These are phyloP conservation scores for Euryodendron excelsum DNA, from an alignment of 148 eudicot species.

Conservation along the genomic window DNA sequence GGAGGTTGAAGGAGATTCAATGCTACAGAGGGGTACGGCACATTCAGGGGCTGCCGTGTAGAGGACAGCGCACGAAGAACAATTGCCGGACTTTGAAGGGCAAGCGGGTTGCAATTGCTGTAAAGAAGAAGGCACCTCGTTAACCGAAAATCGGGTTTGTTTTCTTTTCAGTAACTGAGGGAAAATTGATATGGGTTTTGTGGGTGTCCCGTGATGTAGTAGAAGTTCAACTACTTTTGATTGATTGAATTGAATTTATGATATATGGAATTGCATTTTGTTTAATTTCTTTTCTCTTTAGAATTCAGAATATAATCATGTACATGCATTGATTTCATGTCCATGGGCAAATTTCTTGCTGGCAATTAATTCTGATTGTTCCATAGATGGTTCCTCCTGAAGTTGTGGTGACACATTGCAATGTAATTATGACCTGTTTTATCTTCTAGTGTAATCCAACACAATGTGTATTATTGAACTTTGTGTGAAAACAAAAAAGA, in stretches of 20 bases:
- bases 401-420: too few species aligned
- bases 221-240: background rate
- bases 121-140: slow-evolving; percentile 60
- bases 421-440: too few species aligned
- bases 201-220: background rate
- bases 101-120: slow-evolving; percentile 39
- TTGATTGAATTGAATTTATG: background rate
- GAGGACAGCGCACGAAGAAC: slow-evolving; percentile 66
- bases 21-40: slow-evolving; percentile 62
- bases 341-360: too few species aligned
- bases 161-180: background rate
- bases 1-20: slow-evolving; percentile 59
- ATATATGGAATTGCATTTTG: background rate
- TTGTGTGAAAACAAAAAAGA: too few species aligned
- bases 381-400: too few species aligned
- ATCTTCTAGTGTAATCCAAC: too few species aligned
- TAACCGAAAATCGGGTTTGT: background rate
- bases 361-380: too few species aligned
- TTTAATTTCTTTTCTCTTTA: background rate
- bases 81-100: slow-evolving; percentile 59
- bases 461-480: too few species aligned
- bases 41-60: slow-evolving; percentile 52
- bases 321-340: too few species aligned
- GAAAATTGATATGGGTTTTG: background rate
- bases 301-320: background rate